Percentiles rank a stretch among this genome's conserved stretches.
These are phyloP conservation scores for Talaromyces nanjingensis DNA, from an alignment of 495 filamentous ascomycete species.

Conservation along the genomic window DNA sequence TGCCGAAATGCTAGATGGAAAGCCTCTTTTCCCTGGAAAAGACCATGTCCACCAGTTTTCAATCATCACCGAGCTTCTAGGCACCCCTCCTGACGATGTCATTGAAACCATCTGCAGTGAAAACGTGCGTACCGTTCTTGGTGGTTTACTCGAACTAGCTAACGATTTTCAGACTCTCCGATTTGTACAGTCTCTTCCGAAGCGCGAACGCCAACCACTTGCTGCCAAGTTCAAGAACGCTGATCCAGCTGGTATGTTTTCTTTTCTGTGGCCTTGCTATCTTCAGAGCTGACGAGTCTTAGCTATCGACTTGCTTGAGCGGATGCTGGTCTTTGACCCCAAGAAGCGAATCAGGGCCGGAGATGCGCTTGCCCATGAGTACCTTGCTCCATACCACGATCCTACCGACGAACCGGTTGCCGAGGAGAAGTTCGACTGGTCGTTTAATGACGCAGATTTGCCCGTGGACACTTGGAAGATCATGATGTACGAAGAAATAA, in stretches of 20 bases:
- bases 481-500: conserved; percentile 73
- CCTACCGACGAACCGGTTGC: conserved; percentile 92
- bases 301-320: conserved; percentile 92
- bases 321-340: conserved; percentile 96
- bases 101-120: conserved; percentile 98
- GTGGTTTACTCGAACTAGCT: conserved; percentile 10
- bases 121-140: conserved; percentile 56
- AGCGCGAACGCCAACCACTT: conserved; percentile 84
- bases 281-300: conserved; percentile 1
- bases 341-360: conserved; percentile 81
- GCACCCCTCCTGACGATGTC: conserved; percentile 97
- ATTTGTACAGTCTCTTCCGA: conserved; percentile 97
- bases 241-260: conserved; percentile 70
- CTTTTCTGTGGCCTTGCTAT: neutral
- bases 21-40: conserved; percentile 96
- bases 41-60: conserved; percentile 99
- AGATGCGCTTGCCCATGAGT: conserved; percentile 82
- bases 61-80: conserved; percentile 96
- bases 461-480: conserved; percentile 99
- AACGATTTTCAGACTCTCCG: conserved; percentile 65
- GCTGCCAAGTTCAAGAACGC: conserved; percentile 94
- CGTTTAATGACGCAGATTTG: conserved; percentile 98
- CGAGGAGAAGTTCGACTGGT: conserved; percentile 99
- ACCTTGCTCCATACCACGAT: conserved; percentile 94
- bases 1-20: conserved; percentile 98